Conservation (phyloP, 192 early-diverging fungal species). For the Backusella australiensis region DNA sequence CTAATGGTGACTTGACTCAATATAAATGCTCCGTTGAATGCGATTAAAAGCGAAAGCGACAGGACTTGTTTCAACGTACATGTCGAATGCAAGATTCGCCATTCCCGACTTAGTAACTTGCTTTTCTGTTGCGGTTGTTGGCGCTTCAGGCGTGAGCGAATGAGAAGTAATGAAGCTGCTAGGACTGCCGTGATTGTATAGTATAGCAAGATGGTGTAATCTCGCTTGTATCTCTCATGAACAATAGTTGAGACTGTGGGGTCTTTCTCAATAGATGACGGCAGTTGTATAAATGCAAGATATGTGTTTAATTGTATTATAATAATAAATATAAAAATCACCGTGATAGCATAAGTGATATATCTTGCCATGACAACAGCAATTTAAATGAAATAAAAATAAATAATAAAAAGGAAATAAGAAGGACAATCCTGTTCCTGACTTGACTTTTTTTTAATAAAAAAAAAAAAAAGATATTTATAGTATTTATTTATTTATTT, state of each 20-base stretch:
- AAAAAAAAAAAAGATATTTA: no score
- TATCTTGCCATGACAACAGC: background rate
- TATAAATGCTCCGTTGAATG: background rate
- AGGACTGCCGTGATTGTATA: background rate
- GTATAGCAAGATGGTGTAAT: background rate
- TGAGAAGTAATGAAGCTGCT: background rate
- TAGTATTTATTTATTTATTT: background rate
- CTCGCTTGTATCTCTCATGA: conserved; percentile 1
- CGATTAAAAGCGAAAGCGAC: background rate
- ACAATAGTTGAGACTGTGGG: background rate
- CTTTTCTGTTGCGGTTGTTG: background rate
- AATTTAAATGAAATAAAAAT: background rate
- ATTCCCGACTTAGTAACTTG: background rate
- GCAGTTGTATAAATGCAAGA: conserved; percentile 1
- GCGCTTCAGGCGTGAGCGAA: background rate
- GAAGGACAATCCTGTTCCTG: background rate
- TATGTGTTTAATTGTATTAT: background rate
- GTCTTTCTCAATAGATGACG: background rate
- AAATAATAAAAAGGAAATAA: background rate
- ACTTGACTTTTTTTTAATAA: background rate
- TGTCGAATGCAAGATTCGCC: background rate
- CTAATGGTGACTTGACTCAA: background rate
- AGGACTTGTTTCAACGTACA: background rate
- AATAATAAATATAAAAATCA: background rate
- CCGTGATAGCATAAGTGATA: background rate